These are phyloP conservation scores for Penicillium brasilianum DNA, from an alignment of 2,329 filamentous ascomycete species.

Conservation along the genomic window DNA sequence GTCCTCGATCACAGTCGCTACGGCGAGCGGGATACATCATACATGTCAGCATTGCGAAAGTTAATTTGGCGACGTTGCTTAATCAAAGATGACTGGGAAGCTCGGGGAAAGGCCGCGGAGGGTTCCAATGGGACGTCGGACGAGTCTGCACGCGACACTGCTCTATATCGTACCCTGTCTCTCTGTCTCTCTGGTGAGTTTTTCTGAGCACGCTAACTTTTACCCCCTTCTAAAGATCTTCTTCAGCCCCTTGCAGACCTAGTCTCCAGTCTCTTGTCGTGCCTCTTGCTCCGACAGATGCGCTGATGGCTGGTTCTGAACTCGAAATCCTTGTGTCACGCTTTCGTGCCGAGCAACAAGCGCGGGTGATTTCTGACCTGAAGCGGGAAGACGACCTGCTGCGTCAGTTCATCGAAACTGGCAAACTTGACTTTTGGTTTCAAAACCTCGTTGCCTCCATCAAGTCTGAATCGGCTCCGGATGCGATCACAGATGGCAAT, in stretches of 20 bases:
- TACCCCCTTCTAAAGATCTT: constrained; percentile 14
- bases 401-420: constrained; percentile 67
- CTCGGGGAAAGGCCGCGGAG: constrained; percentile 75
- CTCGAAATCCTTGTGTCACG: constrained; percentile 57
- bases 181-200: constrained; percentile 62
- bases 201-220: background rate
- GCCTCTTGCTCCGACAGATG: constrained; percentile 35
- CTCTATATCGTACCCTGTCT: constrained; percentile 70
- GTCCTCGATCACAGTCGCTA: constrained; percentile 58
- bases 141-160: constrained; percentile 66
- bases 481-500: background rate
- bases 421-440: constrained; percentile 73
- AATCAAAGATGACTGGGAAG: constrained; percentile 82
- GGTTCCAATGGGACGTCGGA: constrained; percentile 73
- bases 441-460: constrained; percentile 37
- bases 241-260: constrained; percentile 24
- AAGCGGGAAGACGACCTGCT: constrained; percentile 72
- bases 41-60: constrained; percentile 35
- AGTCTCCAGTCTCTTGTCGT: constrained; percentile 30
- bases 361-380: constrained; percentile 73
- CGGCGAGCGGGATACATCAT: constrained; percentile 55
- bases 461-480: constrained; percentile 17
- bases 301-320: constrained; percentile 37
- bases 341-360: constrained; percentile 67
- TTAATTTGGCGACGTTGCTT: constrained; percentile 85